Base-by-base conservation (phyloP, 2,329 filamentous ascomycete genomes). In the Aureobasidium mangrovei region DNA sequence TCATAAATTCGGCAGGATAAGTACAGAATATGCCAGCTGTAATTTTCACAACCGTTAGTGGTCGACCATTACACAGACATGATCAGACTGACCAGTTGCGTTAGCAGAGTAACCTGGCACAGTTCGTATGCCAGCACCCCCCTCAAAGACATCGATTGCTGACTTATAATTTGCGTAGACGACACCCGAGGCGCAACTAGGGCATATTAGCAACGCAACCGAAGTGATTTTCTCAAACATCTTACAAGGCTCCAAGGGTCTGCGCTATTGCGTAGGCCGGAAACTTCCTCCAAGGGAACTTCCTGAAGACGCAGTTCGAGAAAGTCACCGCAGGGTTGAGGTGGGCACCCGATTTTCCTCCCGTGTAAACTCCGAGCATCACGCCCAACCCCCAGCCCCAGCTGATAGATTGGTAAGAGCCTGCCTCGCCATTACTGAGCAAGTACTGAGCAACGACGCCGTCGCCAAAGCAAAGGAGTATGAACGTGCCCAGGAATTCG, bases 401-500 rank as follows among this genome's bases (percentile, higher is more conserved):
- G 3, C 69, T 71, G 40, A 78, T 77, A 4, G 75, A 78, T 59
- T 78, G 75, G 60, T 78, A 78, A 56, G 71, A 65, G 40, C 78
- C 78, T 62, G 76, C 78, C 10, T 63, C 63, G 28, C 63, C 66
- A 3, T 60, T 66, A 56, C 79, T 83, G 9, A 88, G 74, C 0
- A 81, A 70, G 0, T 86, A 83, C 65, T 88, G 85, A 3, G 84
- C 84, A 24, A 87, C 81, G 53, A 81, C 80, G n/a, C 82, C 84
- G 57, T 87, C 79, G 3, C 84, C 84, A 61, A 88, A 88, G 39
- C 87, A 69, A 56, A 88, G 73, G 58, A 88, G 67, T 53, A 84
- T 76, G 71, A 88, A 82, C 9, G 80, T 83, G 6, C 83, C 83
- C 47, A 84, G 77, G 68, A 86, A 86, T 60, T 87, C 83, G 1